These are phyloP conservation scores for Penicillium palitans DNA, from an alignment of 2,329 filamentous ascomycete genomes.

Conservation along the genomic window DNA sequence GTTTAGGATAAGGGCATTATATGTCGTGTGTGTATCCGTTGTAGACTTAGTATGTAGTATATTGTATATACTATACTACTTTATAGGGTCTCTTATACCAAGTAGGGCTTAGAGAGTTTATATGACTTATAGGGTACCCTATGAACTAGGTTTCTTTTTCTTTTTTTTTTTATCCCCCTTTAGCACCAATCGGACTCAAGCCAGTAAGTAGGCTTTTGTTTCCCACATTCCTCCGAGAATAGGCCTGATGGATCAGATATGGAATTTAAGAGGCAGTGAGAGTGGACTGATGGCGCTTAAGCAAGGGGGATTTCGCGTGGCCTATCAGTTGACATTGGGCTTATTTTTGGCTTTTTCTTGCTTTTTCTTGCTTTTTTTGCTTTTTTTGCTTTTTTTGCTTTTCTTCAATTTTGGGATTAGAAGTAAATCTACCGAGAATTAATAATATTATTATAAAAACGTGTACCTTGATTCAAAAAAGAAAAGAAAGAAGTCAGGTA, in stretches of 20 bases:
- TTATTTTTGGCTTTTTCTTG: not conserved
- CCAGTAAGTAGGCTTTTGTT: not conserved
- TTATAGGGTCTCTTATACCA: not conserved
- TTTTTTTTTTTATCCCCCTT: not conserved
- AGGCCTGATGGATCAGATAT: conserved; percentile 9
- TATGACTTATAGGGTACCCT: no score
- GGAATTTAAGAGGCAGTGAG: not conserved
- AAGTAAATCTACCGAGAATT: no score
- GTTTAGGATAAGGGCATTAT: not conserved
- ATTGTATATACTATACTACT: no score
- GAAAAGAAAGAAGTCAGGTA: not conserved
- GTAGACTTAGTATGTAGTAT: no score
- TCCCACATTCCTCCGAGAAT: not conserved
- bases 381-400: not conserved
- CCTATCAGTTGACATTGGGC: not conserved
- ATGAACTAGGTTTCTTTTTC: not conserved
- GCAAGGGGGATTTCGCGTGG: conserved; percentile 13
- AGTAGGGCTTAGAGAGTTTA: no score
- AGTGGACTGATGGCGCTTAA: not conserved
- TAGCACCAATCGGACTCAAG: not conserved
- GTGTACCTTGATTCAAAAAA: not conserved
- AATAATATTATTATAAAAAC: no score
- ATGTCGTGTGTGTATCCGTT: no score
- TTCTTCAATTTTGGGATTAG: no score
- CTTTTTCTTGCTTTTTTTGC: not conserved